phyloP scores from a whole-genome alignment of 345 rosid genomes.

The Lepidium aucheri region DNA sequence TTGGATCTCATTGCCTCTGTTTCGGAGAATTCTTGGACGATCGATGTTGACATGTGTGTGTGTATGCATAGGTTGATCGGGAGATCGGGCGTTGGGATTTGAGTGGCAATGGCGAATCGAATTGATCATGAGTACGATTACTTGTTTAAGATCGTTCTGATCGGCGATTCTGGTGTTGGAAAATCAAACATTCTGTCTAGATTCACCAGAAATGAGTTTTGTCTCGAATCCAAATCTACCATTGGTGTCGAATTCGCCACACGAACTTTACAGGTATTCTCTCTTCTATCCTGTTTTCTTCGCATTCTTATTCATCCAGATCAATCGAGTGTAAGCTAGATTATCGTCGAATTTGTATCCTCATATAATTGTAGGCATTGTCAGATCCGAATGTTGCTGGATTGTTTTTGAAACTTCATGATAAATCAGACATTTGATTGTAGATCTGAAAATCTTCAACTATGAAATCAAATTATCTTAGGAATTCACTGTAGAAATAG shows the following conservation, averaged over 20 bases:
- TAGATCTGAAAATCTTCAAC: background rate
- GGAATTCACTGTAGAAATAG: background rate
- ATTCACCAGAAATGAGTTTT: constrained; percentile 62
- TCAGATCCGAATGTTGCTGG: background rate
- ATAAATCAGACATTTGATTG: background rate
- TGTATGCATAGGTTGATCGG: constrained; percentile 19
- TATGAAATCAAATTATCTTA: background rate
- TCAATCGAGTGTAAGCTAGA: background rate
- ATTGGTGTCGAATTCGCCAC: constrained; percentile 75
- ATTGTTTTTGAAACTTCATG: background rate
- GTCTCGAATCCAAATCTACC: constrained; percentile 69
- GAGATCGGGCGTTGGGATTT: constrained; percentile 25
- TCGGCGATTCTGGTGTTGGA: constrained; percentile 76
- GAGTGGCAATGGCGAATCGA: constrained; percentile 39
- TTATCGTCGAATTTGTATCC: background rate
- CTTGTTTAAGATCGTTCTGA: constrained; percentile 67
- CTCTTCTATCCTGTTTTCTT: background rate
- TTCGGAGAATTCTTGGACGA: background rate
- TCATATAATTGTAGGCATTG: background rate
- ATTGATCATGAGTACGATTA: constrained; percentile 61
- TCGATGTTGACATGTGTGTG: background rate
- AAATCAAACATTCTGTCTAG: constrained; percentile 72
- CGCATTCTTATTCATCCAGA: background rate
- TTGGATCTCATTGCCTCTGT: background rate
- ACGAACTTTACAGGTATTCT: constrained; percentile 44